Percentiles rank a stretch among this genome's conserved stretches.
These are phyloP conservation scores for Chaetomium sp. DNA, from an alignment of 2,329 filamentous ascomycete species.

Conservation along the genomic window DNA sequence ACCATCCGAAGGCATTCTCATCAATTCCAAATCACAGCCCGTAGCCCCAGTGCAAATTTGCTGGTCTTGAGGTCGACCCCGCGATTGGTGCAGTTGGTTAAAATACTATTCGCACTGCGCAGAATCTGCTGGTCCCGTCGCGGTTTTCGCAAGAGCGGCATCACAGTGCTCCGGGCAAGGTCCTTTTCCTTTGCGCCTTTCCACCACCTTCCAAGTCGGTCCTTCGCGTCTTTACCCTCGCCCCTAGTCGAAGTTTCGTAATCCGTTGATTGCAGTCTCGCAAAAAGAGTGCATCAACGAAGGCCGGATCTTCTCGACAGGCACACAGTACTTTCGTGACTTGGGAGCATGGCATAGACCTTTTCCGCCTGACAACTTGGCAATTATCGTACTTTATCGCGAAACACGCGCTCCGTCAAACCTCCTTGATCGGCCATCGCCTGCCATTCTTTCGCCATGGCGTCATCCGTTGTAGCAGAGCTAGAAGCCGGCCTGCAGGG, in stretches of 20 bases:
- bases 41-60: conserved; percentile 29
- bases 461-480: conserved; percentile 86
- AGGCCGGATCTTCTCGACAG: conserved; percentile 15
- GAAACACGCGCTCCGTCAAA: conserved; percentile 19
- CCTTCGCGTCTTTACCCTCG: not conserved
- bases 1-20: conserved; percentile 22
- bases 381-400: conserved; percentile 29
- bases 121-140: conserved; percentile 15
- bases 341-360: conserved; percentile 33
- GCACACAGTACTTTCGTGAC: conserved; percentile 28
- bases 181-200: conserved; percentile 12
- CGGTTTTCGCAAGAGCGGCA: conserved; percentile 15
- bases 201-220: not conserved
- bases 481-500: conserved; percentile 87
- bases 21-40: conserved; percentile 32
- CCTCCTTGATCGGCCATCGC: conserved; percentile 2
- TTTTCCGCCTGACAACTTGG: conserved; percentile 23
- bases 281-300: conserved; percentile 15
- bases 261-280: conserved; percentile 25
- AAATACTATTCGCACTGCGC: conserved; percentile 10
- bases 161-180: conserved; percentile 5
- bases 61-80: conserved; percentile 9
- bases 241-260: conserved; percentile 28
- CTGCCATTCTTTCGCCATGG: conserved; percentile 42
- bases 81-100: conserved; percentile 14